A percentile compares a stretch with the other conserved stretches of the same genome.
Evolutionary conservation across 495 filamentous ascomycete species (phyloP).

Genomic region (Endocarpon pusillum): DNA sequence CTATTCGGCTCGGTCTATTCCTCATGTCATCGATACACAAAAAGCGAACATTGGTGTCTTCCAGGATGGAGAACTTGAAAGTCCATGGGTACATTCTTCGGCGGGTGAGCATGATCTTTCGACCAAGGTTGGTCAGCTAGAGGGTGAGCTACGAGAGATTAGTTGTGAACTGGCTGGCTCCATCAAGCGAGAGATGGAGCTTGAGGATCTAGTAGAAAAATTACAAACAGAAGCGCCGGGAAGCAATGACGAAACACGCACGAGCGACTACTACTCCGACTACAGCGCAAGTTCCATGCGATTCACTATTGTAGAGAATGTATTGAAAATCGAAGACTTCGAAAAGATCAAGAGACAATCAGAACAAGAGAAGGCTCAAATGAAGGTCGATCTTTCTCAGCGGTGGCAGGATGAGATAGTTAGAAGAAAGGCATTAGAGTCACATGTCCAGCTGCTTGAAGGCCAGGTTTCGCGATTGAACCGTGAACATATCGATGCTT

Average conservation of each 20-base stretch:
- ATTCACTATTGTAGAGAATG: constrained; percentile 43
- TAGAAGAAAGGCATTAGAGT: constrained; percentile 56
- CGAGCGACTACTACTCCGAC: constrained; percentile 96
- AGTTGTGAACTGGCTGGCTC: constrained; percentile 82
- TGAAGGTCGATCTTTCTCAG: constrained; percentile 65
- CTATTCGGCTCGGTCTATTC: constrained; percentile 18
- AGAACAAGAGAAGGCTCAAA: constrained; percentile 80
- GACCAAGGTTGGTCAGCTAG: constrained; percentile 51
- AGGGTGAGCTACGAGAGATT: constrained; percentile 84
- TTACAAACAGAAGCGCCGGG: constrained; percentile 54
- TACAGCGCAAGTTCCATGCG: constrained; percentile 76
- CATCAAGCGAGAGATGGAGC: constrained; percentile 87
- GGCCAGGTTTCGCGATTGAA: constrained; percentile 47
- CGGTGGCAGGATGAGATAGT: constrained; percentile 74
- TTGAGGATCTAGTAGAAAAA: constrained; percentile 84
- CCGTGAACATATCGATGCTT: constrained; percentile 25
- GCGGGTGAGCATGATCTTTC: constrained; percentile 29
- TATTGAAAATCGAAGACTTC: constrained; percentile 62
- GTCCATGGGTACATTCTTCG: constrained; percentile 23
- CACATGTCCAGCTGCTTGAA: constrained; percentile 65
- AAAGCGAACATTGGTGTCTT: constrained; percentile 24
- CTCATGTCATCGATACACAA: constrained; percentile 25
- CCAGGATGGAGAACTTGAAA: constrained; percentile 6
- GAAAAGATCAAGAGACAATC: constrained; percentile 65
- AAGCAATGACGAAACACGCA: constrained; percentile 42